Conservation (phyloP, 2,329 filamentous ascomycete genomes). For the Botrytis tulipae region DNA sequence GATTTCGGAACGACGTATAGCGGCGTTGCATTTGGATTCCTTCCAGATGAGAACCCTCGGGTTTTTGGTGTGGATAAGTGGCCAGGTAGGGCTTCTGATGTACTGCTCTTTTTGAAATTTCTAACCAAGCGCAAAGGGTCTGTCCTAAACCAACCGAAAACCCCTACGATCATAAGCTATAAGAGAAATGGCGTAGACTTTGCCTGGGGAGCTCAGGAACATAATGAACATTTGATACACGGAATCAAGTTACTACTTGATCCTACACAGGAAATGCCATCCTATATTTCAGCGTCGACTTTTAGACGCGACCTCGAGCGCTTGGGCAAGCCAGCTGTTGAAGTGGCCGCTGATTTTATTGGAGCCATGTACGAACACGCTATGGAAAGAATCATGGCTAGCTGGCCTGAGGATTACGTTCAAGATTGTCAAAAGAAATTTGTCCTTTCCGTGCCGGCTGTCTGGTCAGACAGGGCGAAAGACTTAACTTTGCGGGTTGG, state of each 20-base stretch:
- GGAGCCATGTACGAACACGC: slow-evolving; percentile 45
- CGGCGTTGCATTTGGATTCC: slow-evolving; percentile 26
- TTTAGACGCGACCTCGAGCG: slow-evolving; percentile 39
- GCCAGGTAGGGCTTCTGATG: slow-evolving; percentile 25
- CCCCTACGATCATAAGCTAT: slow-evolving; percentile 23
- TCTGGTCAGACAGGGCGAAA: slow-evolving; percentile 57
- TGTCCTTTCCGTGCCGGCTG: slow-evolving; percentile 56
- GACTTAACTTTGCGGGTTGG: slow-evolving; percentile 42
- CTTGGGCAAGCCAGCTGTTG: slow-evolving; percentile 49
- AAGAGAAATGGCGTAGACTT: too few species aligned
- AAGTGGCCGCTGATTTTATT: slow-evolving; percentile 42
- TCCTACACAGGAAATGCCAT: slow-evolving; percentile 27
- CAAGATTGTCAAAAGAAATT: slow-evolving; percentile 50
- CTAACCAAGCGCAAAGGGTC: not conserved
- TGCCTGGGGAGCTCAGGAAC: slow-evolving; percentile 24
- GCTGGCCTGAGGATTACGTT: slow-evolving; percentile 45
- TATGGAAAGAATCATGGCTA: slow-evolving; percentile 44
- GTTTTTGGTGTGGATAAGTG: slow-evolving; percentile 22
- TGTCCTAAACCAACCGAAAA: slow-evolving; percentile 25
- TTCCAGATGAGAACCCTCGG: not conserved
- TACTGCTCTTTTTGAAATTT: not conserved
- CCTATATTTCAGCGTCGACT: slow-evolving; percentile 23
- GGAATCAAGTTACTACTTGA: slow-evolving; percentile 36
- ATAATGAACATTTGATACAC: slow-evolving; percentile 19
- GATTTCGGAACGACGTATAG: slow-evolving; percentile 32